Base-by-base conservation (phyloP, 1,139 yeast genomes). In the Diutina sp. region DNA sequence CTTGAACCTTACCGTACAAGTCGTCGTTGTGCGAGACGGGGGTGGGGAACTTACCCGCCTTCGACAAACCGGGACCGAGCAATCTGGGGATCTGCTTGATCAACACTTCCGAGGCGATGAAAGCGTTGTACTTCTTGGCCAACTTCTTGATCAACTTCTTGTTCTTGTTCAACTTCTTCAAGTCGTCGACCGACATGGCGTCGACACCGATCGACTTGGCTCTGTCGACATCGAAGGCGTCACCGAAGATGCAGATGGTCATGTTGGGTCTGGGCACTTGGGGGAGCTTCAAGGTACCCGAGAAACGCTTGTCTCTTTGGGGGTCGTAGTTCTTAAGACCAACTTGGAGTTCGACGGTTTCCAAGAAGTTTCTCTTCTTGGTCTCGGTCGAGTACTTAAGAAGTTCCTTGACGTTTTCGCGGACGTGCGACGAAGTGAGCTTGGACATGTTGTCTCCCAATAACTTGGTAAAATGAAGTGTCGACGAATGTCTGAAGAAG, bases 21-120 rank as follows among this genome's bases (percentile, higher is more conserved):
- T 95, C 99, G 77, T 95, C 99, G 78, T 89, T 84, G 88, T 93
- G 99, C 65, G 99, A 93, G 71, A 95, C 98, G 80, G 99, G 99
- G 77, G 99, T 91, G 79, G 99, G 99, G 96, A 95, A 95, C 91
- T 95, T 95, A 88, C 99, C 99, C 76, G 98, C 99, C 90, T 95
- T 95, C 69, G 99, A 95, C 77, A 95, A 91, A 80, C 95, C 97
- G 78, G 99, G 99, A 83, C 99, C 99, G 76, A 95, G 87, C 76
- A 95, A 87, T 87, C 99, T 95, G 80, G 99, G 99, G 76, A 95
- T 96, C 84, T 95, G 99, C 85, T 93, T 93, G 77, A 95, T 95
- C 80, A 95, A 89, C 69, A 89, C 96, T 79, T 95, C 99, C 67
- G 99, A 95, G 79, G 99, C 98, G 75, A 95, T 79, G 86, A 95